Conservation (phyloP, 2,329 filamentous ascomycete genomes). For the Phoma sp. region DNA sequence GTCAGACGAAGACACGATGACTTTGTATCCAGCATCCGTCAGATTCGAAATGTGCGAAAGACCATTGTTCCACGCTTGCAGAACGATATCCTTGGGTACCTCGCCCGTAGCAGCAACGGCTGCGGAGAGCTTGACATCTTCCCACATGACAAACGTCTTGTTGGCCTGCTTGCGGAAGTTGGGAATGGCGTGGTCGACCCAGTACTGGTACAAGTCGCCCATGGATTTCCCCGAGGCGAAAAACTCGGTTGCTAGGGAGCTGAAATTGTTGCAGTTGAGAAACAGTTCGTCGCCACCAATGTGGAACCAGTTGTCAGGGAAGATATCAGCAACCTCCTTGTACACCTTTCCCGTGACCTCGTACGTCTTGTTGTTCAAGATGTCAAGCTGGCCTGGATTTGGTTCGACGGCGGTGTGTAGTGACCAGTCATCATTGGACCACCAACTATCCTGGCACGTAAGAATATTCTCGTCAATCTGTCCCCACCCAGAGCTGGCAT, state of each 20-base stretch:
- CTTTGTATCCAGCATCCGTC: slow-evolving; percentile 59
- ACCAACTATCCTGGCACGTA: slow-evolving; percentile 65
- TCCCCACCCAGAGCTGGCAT: slow-evolving; percentile 63
- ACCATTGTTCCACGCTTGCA: slow-evolving; percentile 65
- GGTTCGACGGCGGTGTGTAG: slow-evolving; percentile 64
- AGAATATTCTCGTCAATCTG: slow-evolving; percentile 65
- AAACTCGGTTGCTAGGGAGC: slow-evolving; percentile 57
- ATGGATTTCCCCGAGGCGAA: slow-evolving; percentile 60
- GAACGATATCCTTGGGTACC: slow-evolving; percentile 60
- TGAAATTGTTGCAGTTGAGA: slow-evolving; percentile 65
- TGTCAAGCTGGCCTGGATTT: slow-evolving; percentile 64
- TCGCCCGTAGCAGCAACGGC: slow-evolving; percentile 54
- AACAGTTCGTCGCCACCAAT: slow-evolving; percentile 65
- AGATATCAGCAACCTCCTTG: slow-evolving; percentile 59
- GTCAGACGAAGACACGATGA: slow-evolving; percentile 64
- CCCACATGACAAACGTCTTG: slow-evolving; percentile 66
- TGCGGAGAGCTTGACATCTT: slow-evolving; percentile 58
- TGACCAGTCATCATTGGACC: slow-evolving; percentile 65
- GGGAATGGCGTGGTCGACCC: slow-evolving; percentile 61
- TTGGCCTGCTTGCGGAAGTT: slow-evolving; percentile 57
- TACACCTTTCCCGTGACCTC: slow-evolving; percentile 63
- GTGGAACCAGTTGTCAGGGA: slow-evolving; percentile 63
- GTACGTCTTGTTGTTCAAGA: slow-evolving; percentile 64
- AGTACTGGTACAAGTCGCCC: slow-evolving; percentile 62
- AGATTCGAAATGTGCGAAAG: slow-evolving; percentile 61